Evolutionary conservation across 148 eudicot species (phyloP).

Genomic region (Camellia japonica): DNA sequence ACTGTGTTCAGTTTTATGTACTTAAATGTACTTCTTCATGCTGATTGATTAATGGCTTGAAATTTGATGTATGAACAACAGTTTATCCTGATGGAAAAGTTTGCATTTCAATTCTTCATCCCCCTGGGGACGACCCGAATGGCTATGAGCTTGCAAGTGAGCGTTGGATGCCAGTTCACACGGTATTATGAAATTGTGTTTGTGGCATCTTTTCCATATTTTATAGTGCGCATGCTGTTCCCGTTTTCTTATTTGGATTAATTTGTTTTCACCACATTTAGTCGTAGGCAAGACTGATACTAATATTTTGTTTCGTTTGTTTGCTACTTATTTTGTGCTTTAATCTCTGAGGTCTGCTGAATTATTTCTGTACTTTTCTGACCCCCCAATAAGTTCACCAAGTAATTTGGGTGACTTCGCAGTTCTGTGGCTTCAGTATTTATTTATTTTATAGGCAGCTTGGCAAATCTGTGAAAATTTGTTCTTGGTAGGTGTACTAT

Average conservation of each 20-base stretch:
- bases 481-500: background rate
- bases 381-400: background rate
- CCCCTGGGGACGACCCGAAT: constrained; percentile 98
- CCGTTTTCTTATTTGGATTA: background rate
- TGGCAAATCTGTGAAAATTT: background rate
- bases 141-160: constrained; percentile 99
- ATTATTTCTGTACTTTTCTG: background rate
- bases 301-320: background rate
- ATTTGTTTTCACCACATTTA: background rate
- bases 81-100: constrained; percentile 92
- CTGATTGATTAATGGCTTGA: background rate
- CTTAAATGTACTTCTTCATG: background rate
- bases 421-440: background rate
- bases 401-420: background rate
- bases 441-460: background rate
- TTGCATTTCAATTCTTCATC: constrained; percentile 97
- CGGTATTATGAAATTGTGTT: constrained; percentile 41
- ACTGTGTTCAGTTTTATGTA: background rate
- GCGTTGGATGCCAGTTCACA: constrained; percentile 99
- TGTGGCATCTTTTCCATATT: background rate
- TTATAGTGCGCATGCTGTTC: background rate
- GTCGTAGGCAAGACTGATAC: background rate
- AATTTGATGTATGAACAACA: constrained; percentile 27
- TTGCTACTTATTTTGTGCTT: background rate
- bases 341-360: background rate